Base-by-base conservation (phyloP, 2,329 filamentous ascomycete genomes). In the Colletotrichum sp. region DNA sequence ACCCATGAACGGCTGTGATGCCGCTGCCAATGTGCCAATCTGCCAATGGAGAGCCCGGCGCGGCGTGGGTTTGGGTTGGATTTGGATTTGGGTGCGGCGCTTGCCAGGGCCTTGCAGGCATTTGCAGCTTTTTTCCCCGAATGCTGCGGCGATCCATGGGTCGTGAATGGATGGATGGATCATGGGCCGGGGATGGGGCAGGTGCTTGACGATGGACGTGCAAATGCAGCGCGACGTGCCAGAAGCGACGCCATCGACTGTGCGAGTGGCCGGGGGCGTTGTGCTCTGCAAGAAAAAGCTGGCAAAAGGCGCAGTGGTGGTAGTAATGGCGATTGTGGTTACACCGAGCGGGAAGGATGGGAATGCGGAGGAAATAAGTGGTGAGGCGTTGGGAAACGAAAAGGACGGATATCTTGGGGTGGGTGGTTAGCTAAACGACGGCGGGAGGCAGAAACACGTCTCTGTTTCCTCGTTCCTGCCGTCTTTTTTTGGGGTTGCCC, bases 21-120 rank as follows among this genome's bases (percentile, higher is more conserved):
- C 64, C 43, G 64, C 43, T 75, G 73, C 70, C 70, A 72, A 68
- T 73, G 58, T 52, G 43, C 43, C 69, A 66, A 39, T 61, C 16
- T 71, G 73, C 43, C 60, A 61, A 52, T 52, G 43, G n/a, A 52
- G 43, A 52, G 43, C 43, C 43, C 43, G 43, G 43, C 43, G 43
- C 43, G 43, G 43, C 43, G 43, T 52, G 22, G 58, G n/a, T 15
- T 13, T 55, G 58, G 60, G 36, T 39, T n/a, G 69, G 32, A 27
- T 64, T 62, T 62, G 58, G 10, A 32, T 13, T 55, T 70, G 71
- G 34, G 60, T 67, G 73, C 62, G 70, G 73, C 70, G 64, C 64
- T 68, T 64, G 73, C 62, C 27, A 68, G 55, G 56, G 65, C 62
- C 55, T 39, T 64, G 72, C 69, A 52, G 58, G 27, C n/a, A 22